Conservation (phyloP, 345 rosid genomes). For the Rhodamnia argentea region DNA sequence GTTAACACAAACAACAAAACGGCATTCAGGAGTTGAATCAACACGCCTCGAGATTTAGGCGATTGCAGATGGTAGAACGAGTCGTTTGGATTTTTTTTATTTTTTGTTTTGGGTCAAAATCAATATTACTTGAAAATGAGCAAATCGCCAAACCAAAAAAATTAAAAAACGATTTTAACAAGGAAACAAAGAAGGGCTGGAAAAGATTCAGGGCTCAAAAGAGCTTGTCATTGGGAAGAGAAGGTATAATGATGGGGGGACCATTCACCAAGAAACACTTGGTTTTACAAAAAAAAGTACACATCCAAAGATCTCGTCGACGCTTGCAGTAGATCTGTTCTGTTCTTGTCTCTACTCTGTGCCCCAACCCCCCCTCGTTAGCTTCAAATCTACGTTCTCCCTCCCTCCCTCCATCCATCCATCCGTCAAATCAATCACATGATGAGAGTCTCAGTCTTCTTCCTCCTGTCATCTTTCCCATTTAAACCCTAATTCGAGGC, state of each 20-base stretch:
- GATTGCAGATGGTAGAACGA: too few species aligned
- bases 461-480: not conserved
- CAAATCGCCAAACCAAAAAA: not conserved
- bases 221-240: not conserved
- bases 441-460: not conserved
- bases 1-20: too few species aligned
- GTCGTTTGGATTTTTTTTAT: too few species aligned
- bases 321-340: not conserved
- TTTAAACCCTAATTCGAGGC: not conserved
- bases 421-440: not conserved
- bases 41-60: too few species aligned
- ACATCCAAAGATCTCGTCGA: not conserved
- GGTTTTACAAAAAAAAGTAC: not conserved
- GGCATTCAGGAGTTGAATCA: too few species aligned
- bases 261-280: not conserved
- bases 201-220: not conserved
- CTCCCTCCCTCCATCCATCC: not conserved
- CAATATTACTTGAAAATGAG: too few species aligned
- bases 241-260: not conserved
- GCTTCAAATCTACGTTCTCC: not conserved
- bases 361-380: not conserved
- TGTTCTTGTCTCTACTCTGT: not conserved
- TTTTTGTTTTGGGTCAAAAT: too few species aligned
- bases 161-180: not conserved
- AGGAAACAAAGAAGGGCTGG: not conserved